Evolutionary conservation across 176 grass and related monocot species (phyloP).

Genomic region (Aechmea fasciata): DNA sequence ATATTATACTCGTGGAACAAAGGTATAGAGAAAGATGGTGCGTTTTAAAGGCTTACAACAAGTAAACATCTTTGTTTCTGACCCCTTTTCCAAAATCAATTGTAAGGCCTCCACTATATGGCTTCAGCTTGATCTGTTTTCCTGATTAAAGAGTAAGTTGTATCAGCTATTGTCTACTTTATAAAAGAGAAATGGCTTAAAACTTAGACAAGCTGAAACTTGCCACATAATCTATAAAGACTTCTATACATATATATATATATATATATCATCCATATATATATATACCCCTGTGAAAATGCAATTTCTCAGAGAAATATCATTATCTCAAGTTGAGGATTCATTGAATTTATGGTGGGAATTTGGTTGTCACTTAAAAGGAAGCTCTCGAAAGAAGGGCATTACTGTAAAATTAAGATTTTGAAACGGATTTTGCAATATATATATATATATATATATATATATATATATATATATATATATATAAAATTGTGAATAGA

Average conservation of each 20-base stretch:
- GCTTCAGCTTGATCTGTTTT: constrained; percentile 77
- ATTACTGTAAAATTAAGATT: too few species aligned
- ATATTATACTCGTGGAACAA: not conserved
- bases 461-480: too few species aligned
- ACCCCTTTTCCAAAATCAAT: constrained; percentile 96
- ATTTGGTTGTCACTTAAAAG: not conserved
- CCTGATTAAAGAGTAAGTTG: constrained; percentile 40
- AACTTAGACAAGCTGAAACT: too few species aligned
- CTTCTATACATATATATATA: too few species aligned
- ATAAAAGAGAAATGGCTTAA: not conserved
- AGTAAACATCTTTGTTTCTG: constrained; percentile 78
- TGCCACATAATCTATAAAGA: too few species aligned
- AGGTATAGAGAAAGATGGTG: too few species aligned
- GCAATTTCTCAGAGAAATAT: too few species aligned
- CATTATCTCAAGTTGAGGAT: too few species aligned
- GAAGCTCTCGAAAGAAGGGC: not conserved
- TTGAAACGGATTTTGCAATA: too few species aligned
- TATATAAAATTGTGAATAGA: not conserved
- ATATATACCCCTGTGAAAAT: too few species aligned
- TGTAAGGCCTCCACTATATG: constrained; percentile 70
- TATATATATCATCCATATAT: too few species aligned
- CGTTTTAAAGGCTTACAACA: constrained; percentile 39
- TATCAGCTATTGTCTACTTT: not conserved
- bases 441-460: too few species aligned
- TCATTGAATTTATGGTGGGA: not conserved